A percentile compares a stretch with the other conserved stretches of the same genome.
Evolutionary conservation across 2,329 filamentous ascomycete species (phyloP).

Genomic region (Paecilomyces niveus): DNA sequence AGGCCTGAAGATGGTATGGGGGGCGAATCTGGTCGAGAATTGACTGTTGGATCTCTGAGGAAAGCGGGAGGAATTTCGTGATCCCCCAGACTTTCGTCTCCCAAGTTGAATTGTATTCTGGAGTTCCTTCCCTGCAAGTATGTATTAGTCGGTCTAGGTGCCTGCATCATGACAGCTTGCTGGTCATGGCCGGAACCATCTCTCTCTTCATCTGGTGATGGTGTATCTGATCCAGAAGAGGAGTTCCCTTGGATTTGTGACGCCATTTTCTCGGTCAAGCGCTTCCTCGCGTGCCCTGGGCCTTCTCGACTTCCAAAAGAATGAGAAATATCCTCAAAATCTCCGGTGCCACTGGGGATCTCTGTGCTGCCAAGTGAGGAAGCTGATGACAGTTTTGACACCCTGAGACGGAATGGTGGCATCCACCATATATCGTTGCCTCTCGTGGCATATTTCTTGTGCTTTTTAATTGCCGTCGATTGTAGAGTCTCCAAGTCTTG

Average conservation of each 20-base stretch:
- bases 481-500: constrained; percentile 53
- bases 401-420: not conserved
- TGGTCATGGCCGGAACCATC: not conserved
- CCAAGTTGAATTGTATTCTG: not conserved
- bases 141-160: not conserved
- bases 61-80: not conserved
- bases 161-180: not conserved
- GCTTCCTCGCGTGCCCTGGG: constrained; percentile 1
- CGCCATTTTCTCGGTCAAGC: constrained; percentile 12
- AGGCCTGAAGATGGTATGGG: not conserved
- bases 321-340: not conserved
- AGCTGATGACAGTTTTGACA: not conserved
- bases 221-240: not conserved
- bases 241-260: not conserved
- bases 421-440: not conserved
- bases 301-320: not conserved
- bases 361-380: not conserved
- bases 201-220: not conserved
- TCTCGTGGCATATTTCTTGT: constrained; percentile 27
- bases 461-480: constrained; percentile 46
- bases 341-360: not conserved
- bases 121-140: not conserved
- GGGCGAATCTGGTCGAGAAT: not conserved
- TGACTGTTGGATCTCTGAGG: not conserved
- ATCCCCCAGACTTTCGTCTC: not conserved